A percentile compares a stretch with the other conserved stretches of the same genome.
Conservation (phyloP, 2,329 filamentous ascomycete genomes). For the Tolypocladium guangdongense region DNA sequence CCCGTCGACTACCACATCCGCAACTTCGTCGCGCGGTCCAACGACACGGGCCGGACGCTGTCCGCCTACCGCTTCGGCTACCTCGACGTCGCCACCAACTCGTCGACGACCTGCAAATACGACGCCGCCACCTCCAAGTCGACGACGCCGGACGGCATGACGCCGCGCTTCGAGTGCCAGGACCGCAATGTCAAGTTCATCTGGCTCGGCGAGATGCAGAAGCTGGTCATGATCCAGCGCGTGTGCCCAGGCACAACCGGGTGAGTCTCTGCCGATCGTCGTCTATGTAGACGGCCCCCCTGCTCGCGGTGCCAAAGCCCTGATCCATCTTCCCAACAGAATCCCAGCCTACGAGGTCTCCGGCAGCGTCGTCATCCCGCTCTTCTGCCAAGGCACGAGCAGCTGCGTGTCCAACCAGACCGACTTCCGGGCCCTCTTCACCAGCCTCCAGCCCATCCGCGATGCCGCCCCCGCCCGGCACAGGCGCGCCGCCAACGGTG, state of each 20-base stretch:
- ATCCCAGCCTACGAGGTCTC: constrained; percentile 15
- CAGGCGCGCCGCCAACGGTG: background rate
- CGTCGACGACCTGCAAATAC: constrained; percentile 30
- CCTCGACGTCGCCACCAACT: constrained; percentile 25
- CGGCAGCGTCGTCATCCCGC: constrained; percentile 14
- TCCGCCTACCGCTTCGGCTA: constrained; percentile 28
- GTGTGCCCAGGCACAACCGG: constrained; percentile 26
- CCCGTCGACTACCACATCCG: constrained; percentile 27
- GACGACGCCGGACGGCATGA: constrained; percentile 16
- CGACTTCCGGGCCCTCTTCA: constrained; percentile 1
- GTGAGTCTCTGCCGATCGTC: constrained; percentile 16
- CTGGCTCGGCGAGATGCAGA: constrained; percentile 17
- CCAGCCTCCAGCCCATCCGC: background rate
- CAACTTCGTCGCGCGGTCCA: constrained; percentile 23
- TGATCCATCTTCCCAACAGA: background rate
- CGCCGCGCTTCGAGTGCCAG: constrained; percentile 32
- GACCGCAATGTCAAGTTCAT: constrained; percentile 31
- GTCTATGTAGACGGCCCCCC: background rate
- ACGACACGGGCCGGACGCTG: constrained; percentile 21
- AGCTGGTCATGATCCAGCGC: constrained; percentile 32
- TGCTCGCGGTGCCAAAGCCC: background rate
- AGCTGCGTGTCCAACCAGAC: background rate
- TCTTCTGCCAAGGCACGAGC: constrained; percentile 3
- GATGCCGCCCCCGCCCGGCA: background rate
- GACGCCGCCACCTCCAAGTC: constrained; percentile 29